Conservation (phyloP, 805 yeast species). For the Zygoascus bituminiphila region DNA sequence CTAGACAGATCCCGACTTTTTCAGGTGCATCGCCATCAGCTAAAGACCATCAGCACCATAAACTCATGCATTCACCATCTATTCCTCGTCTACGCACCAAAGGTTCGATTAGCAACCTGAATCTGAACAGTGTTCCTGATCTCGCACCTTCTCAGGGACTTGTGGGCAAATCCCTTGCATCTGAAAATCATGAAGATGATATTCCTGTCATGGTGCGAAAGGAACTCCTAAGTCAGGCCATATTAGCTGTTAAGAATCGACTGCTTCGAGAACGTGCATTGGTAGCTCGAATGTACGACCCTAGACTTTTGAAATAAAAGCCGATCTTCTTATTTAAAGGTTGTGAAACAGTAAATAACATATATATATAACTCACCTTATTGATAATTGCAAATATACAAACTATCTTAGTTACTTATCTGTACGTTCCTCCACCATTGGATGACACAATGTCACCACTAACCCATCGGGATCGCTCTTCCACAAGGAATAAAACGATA, state of each 20-base stretch:
- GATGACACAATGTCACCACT: conserved; percentile 11
- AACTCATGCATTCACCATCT: background rate
- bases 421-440: conserved; percentile 8
- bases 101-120: background rate
- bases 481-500: conserved; percentile 10
- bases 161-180: background rate
- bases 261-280: conserved; percentile 15
- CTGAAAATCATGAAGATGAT: background rate
- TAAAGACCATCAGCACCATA: background rate
- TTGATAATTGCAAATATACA: no score
- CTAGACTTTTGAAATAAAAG: background rate
- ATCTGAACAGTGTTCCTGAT: background rate
- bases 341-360: no score
- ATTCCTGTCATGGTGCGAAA: conserved; percentile 5
- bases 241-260: conserved; percentile 19
- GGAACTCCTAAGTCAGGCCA: conserved; percentile 21
- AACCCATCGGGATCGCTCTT: conserved; percentile 15
- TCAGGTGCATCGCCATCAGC: background rate
- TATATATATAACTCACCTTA: background rate
- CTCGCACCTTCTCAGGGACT: background rate
- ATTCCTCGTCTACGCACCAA: background rate
- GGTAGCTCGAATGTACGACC: background rate
- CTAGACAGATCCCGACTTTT: background rate
- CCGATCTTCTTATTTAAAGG: no score
- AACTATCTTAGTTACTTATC: no score